These are phyloP conservation scores for Rhizopogon vulgaris DNA, from an alignment of 768 basidiomycete species.

Conservation along the genomic window DNA sequence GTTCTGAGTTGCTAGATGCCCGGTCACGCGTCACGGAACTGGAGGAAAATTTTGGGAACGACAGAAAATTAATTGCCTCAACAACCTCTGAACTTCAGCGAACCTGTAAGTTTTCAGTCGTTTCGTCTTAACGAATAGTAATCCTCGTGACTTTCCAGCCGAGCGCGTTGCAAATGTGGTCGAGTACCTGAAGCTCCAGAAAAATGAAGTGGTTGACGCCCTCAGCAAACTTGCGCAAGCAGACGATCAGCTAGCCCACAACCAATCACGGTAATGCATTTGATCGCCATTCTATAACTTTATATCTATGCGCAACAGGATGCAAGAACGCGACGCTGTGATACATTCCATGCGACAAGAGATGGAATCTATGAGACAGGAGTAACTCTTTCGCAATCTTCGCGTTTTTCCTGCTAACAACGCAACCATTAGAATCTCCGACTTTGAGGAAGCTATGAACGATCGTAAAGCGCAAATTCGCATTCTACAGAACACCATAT, in stretches of 20 bases:
- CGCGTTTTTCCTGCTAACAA: slow-evolving; percentile 9
- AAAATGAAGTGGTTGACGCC: slow-evolving; percentile 20
- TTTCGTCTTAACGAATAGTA: slow-evolving; percentile 6
- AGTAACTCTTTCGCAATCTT: slow-evolving; percentile 11
- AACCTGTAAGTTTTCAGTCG: slow-evolving; percentile 13
- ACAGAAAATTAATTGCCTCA: slow-evolving; percentile 17
- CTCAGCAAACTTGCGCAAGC: slow-evolving; percentile 16
- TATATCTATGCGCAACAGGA: slow-evolving; percentile 5
- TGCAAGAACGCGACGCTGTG: slow-evolving; percentile 20
- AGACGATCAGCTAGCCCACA: slow-evolving; percentile 20
- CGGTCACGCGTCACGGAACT: slow-evolving; percentile 33
- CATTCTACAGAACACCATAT: slow-evolving; percentile 23
- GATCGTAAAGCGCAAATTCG: slow-evolving; percentile 22
- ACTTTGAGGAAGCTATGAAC: slow-evolving; percentile 16
- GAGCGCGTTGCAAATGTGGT: slow-evolving; percentile 15
- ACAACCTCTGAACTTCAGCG: slow-evolving; percentile 18
- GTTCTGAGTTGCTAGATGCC: slow-evolving; percentile 37
- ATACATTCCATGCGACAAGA: slow-evolving; percentile 25
- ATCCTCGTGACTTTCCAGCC: slow-evolving; percentile 14
- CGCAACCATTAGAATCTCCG: slow-evolving; percentile 14
- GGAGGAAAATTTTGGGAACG: slow-evolving; percentile 20
- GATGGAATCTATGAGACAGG: slow-evolving; percentile 23
- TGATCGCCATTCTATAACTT: slow-evolving; percentile 2
- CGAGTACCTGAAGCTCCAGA: slow-evolving; percentile 22
- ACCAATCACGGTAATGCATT: slow-evolving; percentile 15